Evolutionary conservation across 495 filamentous ascomycete genomes (phyloP), one percentile per base, ranked within the genome.

Genomic region (Hypoxylon fuscum): DNA sequence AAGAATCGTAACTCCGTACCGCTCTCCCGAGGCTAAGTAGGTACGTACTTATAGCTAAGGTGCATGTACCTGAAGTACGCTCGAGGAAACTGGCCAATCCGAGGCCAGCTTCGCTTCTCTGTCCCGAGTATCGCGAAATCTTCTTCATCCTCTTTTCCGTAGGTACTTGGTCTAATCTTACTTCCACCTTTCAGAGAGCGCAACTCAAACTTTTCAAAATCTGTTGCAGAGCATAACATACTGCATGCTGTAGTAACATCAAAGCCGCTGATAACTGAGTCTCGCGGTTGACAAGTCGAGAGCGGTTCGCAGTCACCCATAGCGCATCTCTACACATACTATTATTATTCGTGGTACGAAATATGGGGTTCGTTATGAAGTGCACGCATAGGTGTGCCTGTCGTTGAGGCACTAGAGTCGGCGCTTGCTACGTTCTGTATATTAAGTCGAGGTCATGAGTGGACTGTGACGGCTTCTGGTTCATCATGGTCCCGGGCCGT

Each of bases 371-470:
- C 46, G 31, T 62, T 45, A 62, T 66, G 63, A 58, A 54, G 41
- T 62, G 63, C 47, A 66, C 40, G 51, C 42, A 66, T 57, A 66
- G 47, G 57, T 32, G 63, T 66, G 47, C 57, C 55, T 64, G 57
- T 47, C 50, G 55, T 65, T 62, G 42, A 62, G 63, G 58, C 57
- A 61, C 53, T 66, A 62, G 46, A 66, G 59, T 53, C 55, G 45
- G 65, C 54, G 65, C 66, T 56, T 71, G 66, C 59, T 55, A 71
- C 66, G 51, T 32, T 66, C 68, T 62, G 52, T 64, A 69, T 71
- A 71, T 71, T 71, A 69, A 66, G 63, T 66, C 50, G 59, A 56
- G 62, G 55, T 59, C 58, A 66, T 69, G 59, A 66, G 62, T 64
- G 68, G 68, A 48, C 62, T 66, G 54, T 49, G 55, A 25, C 59